Percentiles rank a stretch among this genome's conserved stretches.
Evolutionary conservation across 179 eudicot genomes (phyloP).

Genomic region (Vitellaria paradoxa): DNA sequence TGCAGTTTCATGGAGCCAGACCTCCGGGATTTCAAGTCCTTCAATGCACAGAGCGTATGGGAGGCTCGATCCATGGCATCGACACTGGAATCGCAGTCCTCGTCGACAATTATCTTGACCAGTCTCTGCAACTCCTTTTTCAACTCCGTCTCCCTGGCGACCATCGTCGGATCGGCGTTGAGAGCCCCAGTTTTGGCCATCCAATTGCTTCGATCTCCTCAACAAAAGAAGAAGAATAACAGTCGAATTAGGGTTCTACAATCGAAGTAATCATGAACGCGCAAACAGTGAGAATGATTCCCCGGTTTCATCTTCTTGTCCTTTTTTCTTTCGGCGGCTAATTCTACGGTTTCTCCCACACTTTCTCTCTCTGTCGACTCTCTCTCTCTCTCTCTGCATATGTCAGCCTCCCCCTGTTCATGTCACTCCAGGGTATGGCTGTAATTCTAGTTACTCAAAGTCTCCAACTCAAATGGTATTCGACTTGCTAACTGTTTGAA

Average conservation of each 20-base stretch:
- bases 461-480: too few species aligned
- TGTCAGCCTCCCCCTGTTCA: background rate
- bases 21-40: constrained; percentile 37
- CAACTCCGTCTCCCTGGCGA: constrained; percentile 43
- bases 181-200: constrained; percentile 54
- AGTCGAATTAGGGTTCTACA: background rate
- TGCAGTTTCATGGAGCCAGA: constrained; percentile 28
- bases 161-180: constrained; percentile 41
- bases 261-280: background rate
- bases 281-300: background rate
- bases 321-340: too few species aligned
- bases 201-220: background rate
- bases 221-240: background rate
- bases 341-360: too few species aligned
- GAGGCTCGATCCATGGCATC: constrained; percentile 65
- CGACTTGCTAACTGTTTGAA: too few species aligned
- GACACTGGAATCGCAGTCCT: constrained; percentile 30
- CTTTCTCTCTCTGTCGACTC: too few species aligned
- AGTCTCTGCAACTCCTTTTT: constrained; percentile 44
- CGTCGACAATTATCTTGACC: constrained; percentile 42
- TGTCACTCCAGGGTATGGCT: background rate
- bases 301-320: constrained; percentile 5
- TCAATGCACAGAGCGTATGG: constrained; percentile 44
- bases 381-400: background rate
- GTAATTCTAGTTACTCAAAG: too few species aligned